Evolutionary conservation across 2,329 filamentous ascomycete genomes (phyloP).

Genomic region (Aotearoamyces nothofagi): DNA sequence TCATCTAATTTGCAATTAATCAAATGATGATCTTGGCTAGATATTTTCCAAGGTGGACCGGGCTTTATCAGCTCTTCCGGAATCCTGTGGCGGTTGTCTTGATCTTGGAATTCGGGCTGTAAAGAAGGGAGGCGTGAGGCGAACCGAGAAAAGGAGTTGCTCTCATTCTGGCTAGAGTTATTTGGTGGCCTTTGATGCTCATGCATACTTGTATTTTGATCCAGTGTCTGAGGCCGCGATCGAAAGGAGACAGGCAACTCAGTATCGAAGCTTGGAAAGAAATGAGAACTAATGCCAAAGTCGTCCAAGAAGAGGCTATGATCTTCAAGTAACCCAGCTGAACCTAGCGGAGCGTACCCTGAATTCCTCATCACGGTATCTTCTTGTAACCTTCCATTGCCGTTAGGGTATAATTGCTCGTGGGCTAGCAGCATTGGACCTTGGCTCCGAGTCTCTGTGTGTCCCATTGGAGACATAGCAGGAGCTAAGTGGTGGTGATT

Average conservation of each 20-base stretch:
- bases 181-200: too few relatives aligned
- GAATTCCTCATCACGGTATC: too few relatives aligned
- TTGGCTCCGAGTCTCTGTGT: too few relatives aligned
- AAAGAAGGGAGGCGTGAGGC: neutral
- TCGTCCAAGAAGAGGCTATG: constrained; percentile 46
- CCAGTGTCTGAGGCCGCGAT: constrained; percentile 30
- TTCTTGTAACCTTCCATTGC: too few relatives aligned
- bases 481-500: too few relatives aligned
- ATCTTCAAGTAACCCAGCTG: too few relatives aligned
- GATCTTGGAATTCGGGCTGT: neutral
- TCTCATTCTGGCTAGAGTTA: neutral
- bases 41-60: constrained; percentile 28
- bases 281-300: constrained; percentile 35
- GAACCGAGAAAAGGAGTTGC: constrained; percentile 1
- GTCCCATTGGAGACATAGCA: too few relatives aligned
- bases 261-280: constrained; percentile 37
- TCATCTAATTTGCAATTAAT: constrained; percentile 45
- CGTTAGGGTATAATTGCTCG: too few relatives aligned
- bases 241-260: constrained; percentile 37
- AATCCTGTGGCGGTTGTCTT: neutral
- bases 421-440: too few relatives aligned
- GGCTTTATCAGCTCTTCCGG: neutral
- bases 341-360: too few relatives aligned
- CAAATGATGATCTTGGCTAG: constrained; percentile 34
- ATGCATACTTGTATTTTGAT: too few relatives aligned